Evolutionary conservation across 257 asterid genomes (phyloP).

Genomic region (Solanum pinnatisectum): DNA sequence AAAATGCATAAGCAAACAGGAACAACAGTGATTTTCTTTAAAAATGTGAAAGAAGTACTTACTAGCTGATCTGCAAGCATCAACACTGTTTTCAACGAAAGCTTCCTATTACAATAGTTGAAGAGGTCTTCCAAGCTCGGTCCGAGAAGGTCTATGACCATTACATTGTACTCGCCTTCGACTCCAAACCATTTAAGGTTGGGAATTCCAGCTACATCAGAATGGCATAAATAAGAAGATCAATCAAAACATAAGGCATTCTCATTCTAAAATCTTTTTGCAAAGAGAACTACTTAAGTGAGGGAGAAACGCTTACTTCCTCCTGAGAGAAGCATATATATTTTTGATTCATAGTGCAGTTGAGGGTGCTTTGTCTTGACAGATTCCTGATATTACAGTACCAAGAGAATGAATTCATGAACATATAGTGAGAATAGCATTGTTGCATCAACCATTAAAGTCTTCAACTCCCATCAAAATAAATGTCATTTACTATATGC

Average conservation of each 20-base stretch:
- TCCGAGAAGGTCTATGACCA: conserved; percentile 95
- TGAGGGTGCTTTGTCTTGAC: conserved; percentile 82
- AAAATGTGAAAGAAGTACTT: conserved; percentile 17
- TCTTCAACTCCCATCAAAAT: neutral
- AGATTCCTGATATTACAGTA: conserved; percentile 49
- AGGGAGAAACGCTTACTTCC: conserved; percentile 54
- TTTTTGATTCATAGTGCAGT: conserved; percentile 84
- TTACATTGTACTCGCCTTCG: conserved; percentile 72
- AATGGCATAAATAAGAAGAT: neutral
- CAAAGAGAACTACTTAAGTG: neutral
- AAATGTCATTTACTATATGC: neutral
- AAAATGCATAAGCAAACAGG: neutral
- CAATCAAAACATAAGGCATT: neutral
- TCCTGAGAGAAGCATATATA: conserved; percentile 84
- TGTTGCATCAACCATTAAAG: neutral
- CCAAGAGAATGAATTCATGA: neutral
- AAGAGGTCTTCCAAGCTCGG: conserved; percentile 92
- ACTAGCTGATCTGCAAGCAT: conserved; percentile 94
- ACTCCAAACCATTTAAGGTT: conserved; percentile 87
- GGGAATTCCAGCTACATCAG: conserved; percentile 70
- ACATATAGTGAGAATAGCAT: neutral
- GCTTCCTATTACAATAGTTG: conserved; percentile 73
- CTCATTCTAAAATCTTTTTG: neutral
- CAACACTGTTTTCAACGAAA: conserved; percentile 73
- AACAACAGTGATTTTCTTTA: neutral